Evolutionary conservation across 2,329 filamentous ascomycete genomes (phyloP).

Genomic region (Pseudogymnoascus sp.): DNA sequence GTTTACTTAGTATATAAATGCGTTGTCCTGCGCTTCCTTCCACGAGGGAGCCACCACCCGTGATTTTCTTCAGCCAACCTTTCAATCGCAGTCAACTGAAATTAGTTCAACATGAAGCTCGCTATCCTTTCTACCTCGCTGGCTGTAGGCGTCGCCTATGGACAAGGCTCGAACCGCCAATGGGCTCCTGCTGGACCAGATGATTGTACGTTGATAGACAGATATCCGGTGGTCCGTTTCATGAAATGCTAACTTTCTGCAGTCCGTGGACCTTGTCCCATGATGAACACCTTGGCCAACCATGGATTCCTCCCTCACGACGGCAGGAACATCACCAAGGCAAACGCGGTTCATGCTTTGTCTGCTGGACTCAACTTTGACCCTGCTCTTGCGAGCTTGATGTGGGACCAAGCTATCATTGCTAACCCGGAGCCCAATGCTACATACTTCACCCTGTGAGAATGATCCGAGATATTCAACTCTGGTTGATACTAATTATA

Average conservation of each 20-base stretch:
- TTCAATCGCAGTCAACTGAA: neutral
- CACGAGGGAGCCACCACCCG: neutral
- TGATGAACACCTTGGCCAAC: conserved; percentile 39
- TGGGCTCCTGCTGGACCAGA: conserved; percentile 13
- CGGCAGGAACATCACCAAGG: conserved; percentile 31
- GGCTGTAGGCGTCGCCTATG: neutral
- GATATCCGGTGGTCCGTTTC: neutral
- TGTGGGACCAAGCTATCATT: conserved; percentile 38
- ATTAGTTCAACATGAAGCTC: neutral
- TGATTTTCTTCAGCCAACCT: neutral
- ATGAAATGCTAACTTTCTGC: conserved; percentile 6
- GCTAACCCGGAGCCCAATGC: conserved; percentile 39
- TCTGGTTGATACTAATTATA: conserved; percentile 10
- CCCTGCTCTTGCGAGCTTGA: conserved; percentile 30
- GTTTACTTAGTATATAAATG: neutral
- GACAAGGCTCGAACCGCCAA: neutral
- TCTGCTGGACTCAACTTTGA: conserved; percentile 38
- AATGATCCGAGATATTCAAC: neutral
- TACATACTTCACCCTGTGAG: conserved; percentile 35
- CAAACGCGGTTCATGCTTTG: conserved; percentile 33
- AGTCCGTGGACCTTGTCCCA: conserved; percentile 34
- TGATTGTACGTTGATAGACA: conserved; percentile 12
- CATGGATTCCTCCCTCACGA: conserved; percentile 38
- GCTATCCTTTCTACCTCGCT: neutral
- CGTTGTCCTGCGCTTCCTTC: neutral